Evolutionary conservation across 306 rosid species (phyloP).

Genomic region (Ormosia semicastrata): DNA sequence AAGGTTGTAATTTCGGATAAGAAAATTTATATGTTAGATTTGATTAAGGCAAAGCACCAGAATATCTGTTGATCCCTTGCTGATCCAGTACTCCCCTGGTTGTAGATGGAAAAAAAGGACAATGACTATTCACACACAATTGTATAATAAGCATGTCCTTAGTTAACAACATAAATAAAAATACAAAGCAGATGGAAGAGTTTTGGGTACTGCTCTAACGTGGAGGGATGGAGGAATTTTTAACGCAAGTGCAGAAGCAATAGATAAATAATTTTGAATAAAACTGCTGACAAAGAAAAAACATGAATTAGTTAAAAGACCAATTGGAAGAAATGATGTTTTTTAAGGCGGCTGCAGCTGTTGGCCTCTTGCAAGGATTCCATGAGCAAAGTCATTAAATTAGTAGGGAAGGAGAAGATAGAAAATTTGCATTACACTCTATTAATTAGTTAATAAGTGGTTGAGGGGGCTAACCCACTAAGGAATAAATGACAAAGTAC

Average conservation of each 20-base stretch:
- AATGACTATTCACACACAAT: background rate
- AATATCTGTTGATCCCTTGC: constrained; percentile 41
- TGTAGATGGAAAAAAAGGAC: constrained; percentile 42
- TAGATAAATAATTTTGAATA: background rate
- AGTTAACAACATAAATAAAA: background rate
- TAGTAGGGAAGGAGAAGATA: background rate
- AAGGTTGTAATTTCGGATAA: constrained; percentile 46
- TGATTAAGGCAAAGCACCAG: constrained; percentile 43
- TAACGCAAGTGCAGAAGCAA: constrained; percentile 62
- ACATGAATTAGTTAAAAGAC: background rate
- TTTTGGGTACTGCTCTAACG: constrained; percentile 44
- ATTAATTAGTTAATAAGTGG: background rate
- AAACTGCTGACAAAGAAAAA: background rate
- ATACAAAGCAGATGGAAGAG: constrained; percentile 61
- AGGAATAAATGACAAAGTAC: background rate
- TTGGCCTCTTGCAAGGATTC: constrained; percentile 74
- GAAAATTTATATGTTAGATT: constrained; percentile 44
- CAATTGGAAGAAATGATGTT: constrained; percentile 78
- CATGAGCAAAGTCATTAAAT: constrained; percentile 66
- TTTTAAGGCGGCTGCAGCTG: constrained; percentile 70
- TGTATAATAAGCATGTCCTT: background rate
- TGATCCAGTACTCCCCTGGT: constrained; percentile 44
- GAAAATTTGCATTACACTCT: background rate
- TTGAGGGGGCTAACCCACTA: background rate
- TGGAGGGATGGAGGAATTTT: constrained; percentile 74